Evolutionary conservation across 495 filamentous ascomycete species (phyloP).

Genomic region (Letharia lupina): DNA sequence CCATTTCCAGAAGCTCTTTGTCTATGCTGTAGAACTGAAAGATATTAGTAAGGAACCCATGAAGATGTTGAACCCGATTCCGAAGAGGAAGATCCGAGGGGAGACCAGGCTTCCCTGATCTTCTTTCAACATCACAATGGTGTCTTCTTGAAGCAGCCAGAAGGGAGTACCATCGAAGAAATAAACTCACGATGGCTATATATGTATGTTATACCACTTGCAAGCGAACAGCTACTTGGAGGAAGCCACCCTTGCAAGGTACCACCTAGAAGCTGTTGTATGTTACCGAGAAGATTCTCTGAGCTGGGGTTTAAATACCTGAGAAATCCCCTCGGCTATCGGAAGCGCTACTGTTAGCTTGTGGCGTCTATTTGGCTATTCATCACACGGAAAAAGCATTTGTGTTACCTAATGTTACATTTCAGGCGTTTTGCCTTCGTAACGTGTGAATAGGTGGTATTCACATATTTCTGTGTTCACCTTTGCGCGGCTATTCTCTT

Average conservation of each 20-base stretch:
- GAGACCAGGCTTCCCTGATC: no score
- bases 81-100: no score
- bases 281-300: no score
- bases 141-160: not conserved
- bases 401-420: not conserved
- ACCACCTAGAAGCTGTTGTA: not conserved
- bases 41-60: no score
- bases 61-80: no score
- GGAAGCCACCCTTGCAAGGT: not conserved
- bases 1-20: no score
- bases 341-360: not conserved
- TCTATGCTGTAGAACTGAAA: no score
- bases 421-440: not conserved
- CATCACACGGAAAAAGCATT: not conserved
- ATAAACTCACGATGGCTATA: not conserved
- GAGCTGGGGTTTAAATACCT: not conserved
- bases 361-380: not conserved
- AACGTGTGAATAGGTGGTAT: not conserved
- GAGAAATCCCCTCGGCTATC: not conserved
- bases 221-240: not conserved
- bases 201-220: not conserved
- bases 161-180: not conserved
- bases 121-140: no score
- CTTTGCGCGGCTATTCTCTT: not conserved
- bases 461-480: not conserved